These are phyloP conservation scores for Globisporangium lucens DNA, from an alignment of 352 stramenopile species.

Conservation along the genomic window DNA sequence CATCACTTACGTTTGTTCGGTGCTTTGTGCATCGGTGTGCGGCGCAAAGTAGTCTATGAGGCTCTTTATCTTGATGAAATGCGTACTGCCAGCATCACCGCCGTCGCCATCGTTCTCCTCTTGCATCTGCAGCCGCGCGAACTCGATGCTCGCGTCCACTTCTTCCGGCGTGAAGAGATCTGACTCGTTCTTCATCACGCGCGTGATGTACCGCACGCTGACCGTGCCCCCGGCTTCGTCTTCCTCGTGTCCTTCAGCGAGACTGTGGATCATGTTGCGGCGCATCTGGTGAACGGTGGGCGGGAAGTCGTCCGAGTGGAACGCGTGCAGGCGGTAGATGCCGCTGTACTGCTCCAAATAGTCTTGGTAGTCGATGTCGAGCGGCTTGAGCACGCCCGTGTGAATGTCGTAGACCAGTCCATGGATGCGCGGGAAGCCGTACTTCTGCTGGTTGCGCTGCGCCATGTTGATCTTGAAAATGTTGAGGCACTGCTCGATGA, in stretches of 20 bases:
- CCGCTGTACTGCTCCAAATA: conserved; percentile 46
- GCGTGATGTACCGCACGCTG: conserved; percentile 51
- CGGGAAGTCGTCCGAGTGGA: conserved; percentile 50
- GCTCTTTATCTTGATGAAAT: conserved; percentile 10
- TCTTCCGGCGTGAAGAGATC: conserved; percentile 53
- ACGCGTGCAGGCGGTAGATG: conserved; percentile 55
- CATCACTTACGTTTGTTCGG: not conserved
- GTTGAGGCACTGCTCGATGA: conserved; percentile 82
- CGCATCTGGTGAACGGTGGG: conserved; percentile 45
- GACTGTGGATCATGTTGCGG: conserved; percentile 53
- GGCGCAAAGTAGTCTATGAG: conserved; percentile 14
- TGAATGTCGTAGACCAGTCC: conserved; percentile 72
- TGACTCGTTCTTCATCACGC: conserved; percentile 48
- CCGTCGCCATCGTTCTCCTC: not conserved
- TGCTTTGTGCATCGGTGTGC: not conserved
- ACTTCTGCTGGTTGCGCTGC: conserved; percentile 60
- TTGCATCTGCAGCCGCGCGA: conserved; percentile 28
- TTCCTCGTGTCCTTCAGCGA: conserved; percentile 59
- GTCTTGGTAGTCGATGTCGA: conserved; percentile 64
- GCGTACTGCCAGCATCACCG: not conserved
- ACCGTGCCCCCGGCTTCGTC: conserved; percentile 36
- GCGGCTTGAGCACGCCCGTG: conserved; percentile 52
- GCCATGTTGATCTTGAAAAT: conserved; percentile 87
- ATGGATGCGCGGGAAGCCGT: conserved; percentile 68
- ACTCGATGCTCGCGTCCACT: conserved; percentile 45